Base-by-base conservation (phyloP, 352 stramenopile species). In the Pythium rhizo-oryzae region DNA sequence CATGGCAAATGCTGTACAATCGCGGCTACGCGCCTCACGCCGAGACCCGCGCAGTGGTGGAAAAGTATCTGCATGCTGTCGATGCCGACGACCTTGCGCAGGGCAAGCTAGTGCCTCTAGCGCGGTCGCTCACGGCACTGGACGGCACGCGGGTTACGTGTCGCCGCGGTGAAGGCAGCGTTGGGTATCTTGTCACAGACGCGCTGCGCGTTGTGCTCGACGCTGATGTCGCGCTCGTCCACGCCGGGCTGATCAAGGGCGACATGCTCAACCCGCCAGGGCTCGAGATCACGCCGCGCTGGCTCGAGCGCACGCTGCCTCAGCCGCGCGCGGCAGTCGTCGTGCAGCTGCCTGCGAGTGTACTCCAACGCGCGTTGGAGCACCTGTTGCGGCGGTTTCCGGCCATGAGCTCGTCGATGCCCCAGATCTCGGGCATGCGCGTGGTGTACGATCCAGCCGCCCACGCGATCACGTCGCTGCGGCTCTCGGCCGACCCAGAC, bases 211-310 rank as follows among this genome's bases (percentile, higher is more conserved):
- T 80, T 60, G 71, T 84, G 50, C 72, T 97, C 43, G 41, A 67
- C 8, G 65, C 76, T 16, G 78, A 91, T 33, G 63, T 93, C 28
- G 87, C 77, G 4, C 68, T 95, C 28, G 69, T 96, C 61, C 90
- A 96, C 61, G 90, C 83, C n/a, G 85, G 80, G 1, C 87, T 90
- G 54, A 92, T 97, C 61, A 89, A 93, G 68, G 88, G 85, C 28
- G 88, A 97, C 55, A 15, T 59, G 23, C 58, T 90, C 12, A 84
- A 93, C 63, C 52, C 72, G 35, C 67, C 81, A 1, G 81, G 82
- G 9, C 71, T 85, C 44, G 59, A 71, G 13, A 79, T 97, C 58
- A 93, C 78, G 0, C 60, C 72, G 8, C 78, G 78, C 11, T 89
- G 89, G 73, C 68, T 97, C 28, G 75, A 91, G 53, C 80, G 77